Evolutionary conservation across 176 grass and related monocot species (phyloP), one percentile per base, ranked within the genome.

Genomic region (Eragrostis curvula): DNA sequence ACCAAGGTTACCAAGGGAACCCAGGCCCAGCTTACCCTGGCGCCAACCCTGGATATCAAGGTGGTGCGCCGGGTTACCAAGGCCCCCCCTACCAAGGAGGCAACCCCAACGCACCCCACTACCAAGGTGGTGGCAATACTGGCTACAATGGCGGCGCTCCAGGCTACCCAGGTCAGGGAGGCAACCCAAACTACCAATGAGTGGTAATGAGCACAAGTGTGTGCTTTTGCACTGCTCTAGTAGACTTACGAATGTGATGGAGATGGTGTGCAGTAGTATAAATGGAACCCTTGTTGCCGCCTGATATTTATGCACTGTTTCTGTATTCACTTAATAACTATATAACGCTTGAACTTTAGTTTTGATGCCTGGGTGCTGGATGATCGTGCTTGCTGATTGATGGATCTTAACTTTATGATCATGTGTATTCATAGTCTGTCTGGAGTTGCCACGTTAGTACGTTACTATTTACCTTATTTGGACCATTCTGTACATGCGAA

Each of bases 41-140:
- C 12, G 58, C 70, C 40, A 84, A 81, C 76, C 71, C 84, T 83
- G 88, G 82, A 75, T 88, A 88, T 80, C 91, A 94, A 63, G 85
- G 92, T 72, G 87, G 79, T 17, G 64, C 18, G 0, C 91, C 73
- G 16, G 81, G 74, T 32, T 90, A 91, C 66, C 94, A 73, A 16
- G 55, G 87, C 3, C 78, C 77, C 0, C 8, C 71, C 9, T 85
- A 79, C 81, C 84, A 82, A 60, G 89, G 81, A 56, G 84, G 77
- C 56, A 81, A 62, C 73, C 83, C 60, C 59, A 78, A 79, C 46
- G 1, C 52, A 7, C 28, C 71, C 30, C 52, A 36, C 0, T 58
- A 59, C 50, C 50, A 73, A 73, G 47, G 76, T 63, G 39, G 39
- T n/a, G 77, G 68, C 52, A 59, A 64, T 69, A 29, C 73, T 25